Base-by-base conservation (phyloP, 371 early-diverging fungal genomes). In the Saksenaea vasiformis region DNA sequence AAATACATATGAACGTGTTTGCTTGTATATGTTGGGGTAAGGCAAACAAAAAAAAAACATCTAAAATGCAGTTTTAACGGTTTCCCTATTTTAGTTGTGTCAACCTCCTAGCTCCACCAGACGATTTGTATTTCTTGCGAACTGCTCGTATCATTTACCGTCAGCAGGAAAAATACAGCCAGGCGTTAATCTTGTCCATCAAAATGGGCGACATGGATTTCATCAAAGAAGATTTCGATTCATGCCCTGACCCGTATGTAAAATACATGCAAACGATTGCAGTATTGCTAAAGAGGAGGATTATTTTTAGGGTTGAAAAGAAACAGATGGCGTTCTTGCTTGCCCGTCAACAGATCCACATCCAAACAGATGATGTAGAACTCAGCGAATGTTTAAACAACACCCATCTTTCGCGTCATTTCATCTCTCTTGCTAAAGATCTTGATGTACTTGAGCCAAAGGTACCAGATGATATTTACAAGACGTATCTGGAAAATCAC, bases 391-490 rank as follows among this genome's bases (percentile, higher is more conserved):
- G 95, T 69, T 78, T 98, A 65, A 89, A 89, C 80, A 97, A 98
- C 76, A 82, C 92, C 22, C 82, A 88, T 34, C 82, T 98, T 47
- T 91, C 95, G 9, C 90, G 89, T 61, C 84, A 93, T 76, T 98
- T 95, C 68, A 82, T 91, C 58, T 83, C 90, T 14, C 87, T 98
- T 51, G 99, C 95, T 3, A 87, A 90, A 35, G 95, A 98, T 66
- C 87, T 98, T 64, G 95, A 97, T 78, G 88, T 98, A 22, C 79
- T 95, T 73, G 98, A 98, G 64, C 89, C 98, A 41, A 98, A 98
- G 83, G 84, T 89, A 2, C 98, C 99, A 2, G 95, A 96, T 62
- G 99, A 98, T 74, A 96, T 98, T 65, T 98, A 98, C 87, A 98
- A 98, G 83, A 84, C 86, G 39, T 95, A 98, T 70, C 72, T 98